Conservation (phyloP, 208 protist genomes). For the Trypanosoma melophagium region DNA sequence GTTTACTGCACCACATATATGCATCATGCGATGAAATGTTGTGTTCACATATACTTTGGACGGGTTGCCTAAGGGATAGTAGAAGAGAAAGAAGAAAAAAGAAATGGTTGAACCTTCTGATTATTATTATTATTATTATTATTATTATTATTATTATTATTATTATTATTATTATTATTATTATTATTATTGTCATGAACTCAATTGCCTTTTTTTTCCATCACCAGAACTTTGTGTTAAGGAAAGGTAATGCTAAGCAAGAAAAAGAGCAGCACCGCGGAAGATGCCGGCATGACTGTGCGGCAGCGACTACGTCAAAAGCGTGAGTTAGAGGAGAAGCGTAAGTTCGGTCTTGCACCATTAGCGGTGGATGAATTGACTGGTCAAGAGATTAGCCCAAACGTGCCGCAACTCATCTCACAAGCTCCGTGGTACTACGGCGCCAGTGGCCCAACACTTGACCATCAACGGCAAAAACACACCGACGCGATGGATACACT, state of each 20-base stretch:
- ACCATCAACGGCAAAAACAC: constrained; percentile 81
- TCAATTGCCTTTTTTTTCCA: neutral
- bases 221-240: neutral
- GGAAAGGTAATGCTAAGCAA: constrained; percentile 22
- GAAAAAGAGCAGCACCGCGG: constrained; percentile 19
- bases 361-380: constrained; percentile 78
- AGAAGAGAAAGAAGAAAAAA: no score
- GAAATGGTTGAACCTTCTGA: no score
- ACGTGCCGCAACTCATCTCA: constrained; percentile 98
- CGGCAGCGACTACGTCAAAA: constrained; percentile 74
- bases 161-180: neutral
- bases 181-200: neutral
- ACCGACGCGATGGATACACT: constrained; percentile 33
- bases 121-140: no score
- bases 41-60: neutral
- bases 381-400: constrained; percentile 95
- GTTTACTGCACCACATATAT: neutral
- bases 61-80: neutral
- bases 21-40: neutral
- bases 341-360: constrained; percentile 82
- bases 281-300: constrained; percentile 40
- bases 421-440: constrained; percentile 97
- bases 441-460: constrained; percentile 72
- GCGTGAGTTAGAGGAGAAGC: constrained; percentile 86
- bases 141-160: constrained; percentile 1